Conservation (phyloP, 345 rosid genomes). For the Populus davidiana region DNA sequence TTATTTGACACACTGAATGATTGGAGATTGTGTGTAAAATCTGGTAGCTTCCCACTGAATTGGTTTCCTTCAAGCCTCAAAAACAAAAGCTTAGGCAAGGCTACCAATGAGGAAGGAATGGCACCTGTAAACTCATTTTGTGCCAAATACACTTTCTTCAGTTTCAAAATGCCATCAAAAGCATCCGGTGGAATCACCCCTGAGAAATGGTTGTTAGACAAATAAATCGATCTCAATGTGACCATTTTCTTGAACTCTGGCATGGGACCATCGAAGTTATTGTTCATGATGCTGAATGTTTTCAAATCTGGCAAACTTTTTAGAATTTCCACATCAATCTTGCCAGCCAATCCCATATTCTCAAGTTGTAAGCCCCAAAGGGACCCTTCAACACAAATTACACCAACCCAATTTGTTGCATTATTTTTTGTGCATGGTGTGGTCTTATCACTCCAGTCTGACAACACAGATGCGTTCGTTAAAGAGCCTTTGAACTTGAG, state of each 20-base stretch:
- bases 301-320: conserved; percentile 38
- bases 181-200: conserved; percentile 52
- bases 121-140: conserved; percentile 52
- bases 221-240: conserved; percentile 48
- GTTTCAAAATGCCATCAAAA: conserved; percentile 53
- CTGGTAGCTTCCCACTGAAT: conserved; percentile 58
- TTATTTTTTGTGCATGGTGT: conserved; percentile 35
- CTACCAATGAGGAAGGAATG: conserved; percentile 56
- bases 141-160: conserved; percentile 62
- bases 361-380: conserved; percentile 72
- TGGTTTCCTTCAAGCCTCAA: conserved; percentile 59
- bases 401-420: conserved; percentile 56
- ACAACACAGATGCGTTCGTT: conserved; percentile 27
- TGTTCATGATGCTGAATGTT: conserved; percentile 59
- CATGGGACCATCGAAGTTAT: conserved; percentile 55
- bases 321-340: conserved; percentile 41
- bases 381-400: conserved; percentile 39
- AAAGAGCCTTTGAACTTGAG: conserved; percentile 59
- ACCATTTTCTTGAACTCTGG: conserved; percentile 51
- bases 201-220: conserved; percentile 60
- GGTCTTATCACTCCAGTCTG: conserved; percentile 37
- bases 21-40: conserved; percentile 34
- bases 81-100: conserved; percentile 49
- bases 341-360: conserved; percentile 52
- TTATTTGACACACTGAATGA: conserved; percentile 55